Evolutionary conservation across 129 eudicot genomes (phyloP), one percentile per base, ranked within the genome.

Genomic region (Kitagawia praeruptora): DNA sequence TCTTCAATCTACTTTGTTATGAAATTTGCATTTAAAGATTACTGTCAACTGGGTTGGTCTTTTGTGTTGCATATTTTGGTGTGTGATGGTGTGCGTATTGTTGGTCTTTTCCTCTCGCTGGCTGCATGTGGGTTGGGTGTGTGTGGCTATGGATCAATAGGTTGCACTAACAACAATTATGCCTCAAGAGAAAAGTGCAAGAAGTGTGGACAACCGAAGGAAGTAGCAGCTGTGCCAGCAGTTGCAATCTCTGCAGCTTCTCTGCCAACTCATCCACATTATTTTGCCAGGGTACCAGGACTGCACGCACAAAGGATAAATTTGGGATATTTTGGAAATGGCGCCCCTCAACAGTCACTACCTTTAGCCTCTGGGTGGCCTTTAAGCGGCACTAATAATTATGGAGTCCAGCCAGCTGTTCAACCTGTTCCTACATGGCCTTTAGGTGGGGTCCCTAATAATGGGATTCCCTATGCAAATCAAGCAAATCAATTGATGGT

Each of bases 141-240:
- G 96, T 91, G 91, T 86, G 92, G 86, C 87, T 81, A 86, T 87
- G 91, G 96, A 83, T 84, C 88, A 88, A 80, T 93, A 93, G 98
- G 97, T 82, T 93, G 98, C 97, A 93, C 98, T 93, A 93, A 93
- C 98, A 93, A 93, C 97, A 93, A 93, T 89, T 93, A 93, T 93
- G 98, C 98, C 41, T 93, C 98, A 79, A 89, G 98, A 89, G 98
- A 91, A 89, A 93, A 88, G 92, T 93, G 98, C 97, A 91, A 93
- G 82, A 93, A 93, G 85, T 93, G 98, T 83, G 98, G 98, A 78
- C 93, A 91, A 87, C 93, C 89, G 58, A 93, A 93, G 93, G 98
- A 93, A 85, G 80, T 89, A 86, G 93, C 97, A 76, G 97, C 98
- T 80, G 86, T 93, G 93, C 98, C 98, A 84, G 92, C 98, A 77